Base-by-base conservation (phyloP, 768 basidiomycete species). In the Lactarius tabidus region DNA sequence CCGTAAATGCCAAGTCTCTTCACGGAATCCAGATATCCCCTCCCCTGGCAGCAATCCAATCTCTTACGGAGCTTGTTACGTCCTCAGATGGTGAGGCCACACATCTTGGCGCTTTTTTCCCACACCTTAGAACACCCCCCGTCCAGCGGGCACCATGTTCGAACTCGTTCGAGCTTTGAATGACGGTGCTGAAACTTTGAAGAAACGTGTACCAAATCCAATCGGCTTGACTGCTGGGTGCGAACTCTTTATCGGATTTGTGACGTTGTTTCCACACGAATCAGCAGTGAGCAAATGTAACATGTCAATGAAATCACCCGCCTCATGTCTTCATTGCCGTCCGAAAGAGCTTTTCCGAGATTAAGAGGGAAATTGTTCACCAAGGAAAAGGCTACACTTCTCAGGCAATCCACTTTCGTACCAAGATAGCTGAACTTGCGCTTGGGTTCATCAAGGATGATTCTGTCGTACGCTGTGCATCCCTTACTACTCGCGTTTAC, bases 361-460 rank as follows among this genome's bases (percentile, higher is more conserved):
- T 95, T 69, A 97, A 95, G 77, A 83, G 81, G 63, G 87, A 91
- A 72, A 83, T 97, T 60, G 86, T 95, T 66, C 81, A 81, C 54
- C 91, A 95, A 75, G 94, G 93, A 26, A 82, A 86, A 66, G 82
- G 81, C 71, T 96, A 92, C 76, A 89, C 84, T 35, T 75, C 82
- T 54, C 86, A 91, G 71, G 94, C 93, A 17, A 81, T 93, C 54
- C 84, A 89, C 52, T 98, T 93, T 80, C 85, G 95, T 63, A 84
- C 85, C 65, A 93, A 91, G 75, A 98, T 99, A 70, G 93, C 94
- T 41, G 84, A 89, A 67, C 81, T 94, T 26, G 86, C 89, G n/a
- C 84, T 93, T 56, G 88, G 88, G 54, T 98, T 98, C 79, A 92
- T 98, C 74, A 90, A 91, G 74, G 97, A 99, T 72, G 95, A 93